A percentile compares a stretch with the other conserved stretches of the same genome.
These are phyloP conservation scores for Elsinoe ampelina DNA, from an alignment of 2,329 filamentous ascomycete genomes.

Conservation along the genomic window DNA sequence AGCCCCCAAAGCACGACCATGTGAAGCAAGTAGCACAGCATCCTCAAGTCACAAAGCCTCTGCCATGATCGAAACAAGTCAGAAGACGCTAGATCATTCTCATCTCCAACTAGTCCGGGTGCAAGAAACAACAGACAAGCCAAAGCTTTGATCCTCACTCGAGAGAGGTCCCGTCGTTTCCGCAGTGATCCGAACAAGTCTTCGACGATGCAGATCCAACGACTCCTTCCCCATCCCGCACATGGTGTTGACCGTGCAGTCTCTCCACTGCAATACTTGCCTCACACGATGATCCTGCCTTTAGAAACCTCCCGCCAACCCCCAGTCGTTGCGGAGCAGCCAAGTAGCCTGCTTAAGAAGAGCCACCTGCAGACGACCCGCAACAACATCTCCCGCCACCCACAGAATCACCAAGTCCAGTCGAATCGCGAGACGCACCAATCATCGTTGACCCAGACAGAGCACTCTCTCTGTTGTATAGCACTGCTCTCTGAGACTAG, in stretches of 20 bases:
- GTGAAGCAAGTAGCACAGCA: conserved; percentile 6
- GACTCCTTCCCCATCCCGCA: not conserved
- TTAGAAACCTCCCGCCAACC: not conserved
- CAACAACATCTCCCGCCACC: conserved; percentile 9
- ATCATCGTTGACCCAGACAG: conserved; percentile 18
- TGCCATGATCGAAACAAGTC: conserved; percentile 17
- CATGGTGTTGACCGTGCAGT: not conserved
- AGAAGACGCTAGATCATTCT: conserved; percentile 20
- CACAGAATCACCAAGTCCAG: conserved; percentile 12
- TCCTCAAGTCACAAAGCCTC: conserved; percentile 14
- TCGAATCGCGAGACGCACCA: conserved; percentile 21
- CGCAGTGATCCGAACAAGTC: conserved; percentile 15
- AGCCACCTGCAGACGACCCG: conserved; percentile 18
- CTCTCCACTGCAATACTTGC: not conserved
- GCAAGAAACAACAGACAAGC: conserved; percentile 57
- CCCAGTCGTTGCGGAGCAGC: not conserved
- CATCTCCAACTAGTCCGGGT: not conserved
- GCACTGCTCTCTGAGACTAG: conserved; percentile 82
- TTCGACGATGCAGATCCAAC: not conserved
- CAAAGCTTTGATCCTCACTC: conserved; percentile 91
- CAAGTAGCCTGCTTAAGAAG: conserved; percentile 17
- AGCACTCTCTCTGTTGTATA: conserved; percentile 63
- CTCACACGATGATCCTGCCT: not conserved
- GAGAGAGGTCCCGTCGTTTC: conserved; percentile 64
- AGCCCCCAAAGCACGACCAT: conserved; percentile 15